These are phyloP conservation scores for Colletotrichum cordylinicola DNA, from an alignment of 2,329 filamentous ascomycete genomes.

Conservation along the genomic window DNA sequence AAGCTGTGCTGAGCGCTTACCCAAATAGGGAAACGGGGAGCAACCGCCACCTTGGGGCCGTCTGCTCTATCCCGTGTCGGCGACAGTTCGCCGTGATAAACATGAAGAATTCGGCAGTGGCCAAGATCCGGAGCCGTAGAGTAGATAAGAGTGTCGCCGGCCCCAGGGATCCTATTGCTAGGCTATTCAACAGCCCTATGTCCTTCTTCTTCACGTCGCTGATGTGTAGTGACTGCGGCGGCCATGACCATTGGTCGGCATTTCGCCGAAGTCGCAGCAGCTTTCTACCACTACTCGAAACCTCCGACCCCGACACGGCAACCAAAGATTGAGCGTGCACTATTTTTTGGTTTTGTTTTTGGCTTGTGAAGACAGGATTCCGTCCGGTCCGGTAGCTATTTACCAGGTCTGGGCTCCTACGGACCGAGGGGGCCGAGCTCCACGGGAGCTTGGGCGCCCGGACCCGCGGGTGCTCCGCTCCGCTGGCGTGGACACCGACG, in stretches of 20 bases:
- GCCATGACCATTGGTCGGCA: neutral
- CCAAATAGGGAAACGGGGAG: constrained; percentile 19
- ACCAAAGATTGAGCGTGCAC: neutral
- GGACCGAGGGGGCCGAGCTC: neutral
- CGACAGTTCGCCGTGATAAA: neutral
- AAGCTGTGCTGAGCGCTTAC: constrained; percentile 21
- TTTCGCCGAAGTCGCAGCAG: neutral
- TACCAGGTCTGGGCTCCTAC: neutral
- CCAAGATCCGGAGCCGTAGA: neutral
- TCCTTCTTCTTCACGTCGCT: neutral
- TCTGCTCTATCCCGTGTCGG: neutral
- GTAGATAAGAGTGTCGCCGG: neutral
- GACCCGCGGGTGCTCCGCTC: constrained; percentile 2
- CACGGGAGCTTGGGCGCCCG: neutral
- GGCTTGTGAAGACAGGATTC: neutral
- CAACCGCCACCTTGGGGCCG: constrained; percentile 12
- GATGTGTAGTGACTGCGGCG: neutral
- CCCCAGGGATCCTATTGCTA: neutral
- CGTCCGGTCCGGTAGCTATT: neutral
- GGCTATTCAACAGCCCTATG: neutral
- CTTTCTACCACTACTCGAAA: neutral
- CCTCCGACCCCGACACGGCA: neutral
- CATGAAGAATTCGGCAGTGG: neutral
- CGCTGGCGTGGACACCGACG: neutral
- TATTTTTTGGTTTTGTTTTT: neutral